Base-by-base conservation (phyloP, 805 yeast genomes). In the Cyberlindnera saturnus region DNA sequence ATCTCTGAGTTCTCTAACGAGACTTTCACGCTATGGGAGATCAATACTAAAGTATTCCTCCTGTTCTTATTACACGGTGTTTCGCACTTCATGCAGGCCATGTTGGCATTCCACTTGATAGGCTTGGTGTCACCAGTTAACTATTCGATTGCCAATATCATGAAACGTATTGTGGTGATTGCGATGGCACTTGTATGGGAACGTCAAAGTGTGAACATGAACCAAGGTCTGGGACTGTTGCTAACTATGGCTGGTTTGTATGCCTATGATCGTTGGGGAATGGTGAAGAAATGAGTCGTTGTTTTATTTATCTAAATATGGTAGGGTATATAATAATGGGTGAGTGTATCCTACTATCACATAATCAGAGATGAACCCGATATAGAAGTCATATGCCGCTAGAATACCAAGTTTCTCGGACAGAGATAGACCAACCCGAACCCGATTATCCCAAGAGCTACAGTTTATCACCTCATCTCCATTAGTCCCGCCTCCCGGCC, bases 131-230 rank as follows among this genome's bases (percentile, higher is more conserved):
- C 82, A n/a, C 85, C 93, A 4, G 83, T 85, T 38, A 82, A 82
- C 57, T 85, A 85, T 61, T 81, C 88, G 34, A 81, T 85, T 56
- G 93, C 90, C 28, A 85, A 81, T 59, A 84, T 85, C 39, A 60
- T 83, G 63, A 85, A 85, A 55, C 67, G 91, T 55, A 84, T 85
- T 44, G 77, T 81, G 26, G 82, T 84, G 38, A 85, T 85, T 43
- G 62, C 77, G 18, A 76, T 79, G 49, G 81, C 89, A 1, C 74
- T 85, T 44, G 43, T 80, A 2, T 74, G 83, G 71, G 91, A 84
- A 59, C 76, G 80, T 28, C 66, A 63, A 46, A 47, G 42, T 20
- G 56, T 56, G 19, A 67, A 63, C 9, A 51, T 53, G n/a, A 56
- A 71, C 34, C 82, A 77, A 57, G 64, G 73, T 39, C 34, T 68